Evolutionary conservation across 1,284 basidiomycete genomes (phyloP).

Genomic region (Coniophora puteana): DNA sequence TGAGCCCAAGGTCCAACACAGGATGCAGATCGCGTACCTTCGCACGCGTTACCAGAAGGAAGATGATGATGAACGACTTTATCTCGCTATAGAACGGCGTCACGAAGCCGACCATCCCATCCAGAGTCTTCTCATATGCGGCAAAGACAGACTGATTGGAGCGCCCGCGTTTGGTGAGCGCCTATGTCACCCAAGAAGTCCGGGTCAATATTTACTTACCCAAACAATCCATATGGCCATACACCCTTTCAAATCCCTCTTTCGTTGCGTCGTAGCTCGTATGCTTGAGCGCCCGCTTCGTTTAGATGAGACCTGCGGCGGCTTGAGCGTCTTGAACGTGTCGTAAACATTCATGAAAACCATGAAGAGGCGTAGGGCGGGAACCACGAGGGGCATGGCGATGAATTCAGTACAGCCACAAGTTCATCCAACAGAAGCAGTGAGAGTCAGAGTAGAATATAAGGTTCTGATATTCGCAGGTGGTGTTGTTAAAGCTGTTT

Average conservation of each 20-base stretch:
- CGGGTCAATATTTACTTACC: constrained; percentile 41
- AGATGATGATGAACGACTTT: constrained; percentile 65
- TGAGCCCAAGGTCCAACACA: constrained; percentile 11
- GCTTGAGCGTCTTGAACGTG: constrained; percentile 76
- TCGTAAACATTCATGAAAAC: constrained; percentile 78
- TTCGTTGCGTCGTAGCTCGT: constrained; percentile 66
- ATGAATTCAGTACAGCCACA: constrained; percentile 6
- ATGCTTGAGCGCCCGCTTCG: constrained; percentile 59
- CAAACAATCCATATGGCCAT: constrained; percentile 80
- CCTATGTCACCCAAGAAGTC: constrained; percentile 8
- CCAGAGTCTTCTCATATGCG: constrained; percentile 60
- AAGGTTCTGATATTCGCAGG: too few species aligned
- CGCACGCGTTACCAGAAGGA: constrained; percentile 70
- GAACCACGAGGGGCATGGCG: constrained; percentile 66
- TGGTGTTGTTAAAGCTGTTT: too few species aligned
- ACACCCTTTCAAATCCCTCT: constrained; percentile 79
- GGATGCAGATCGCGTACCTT: constrained; percentile 45
- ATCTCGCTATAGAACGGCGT: constrained; percentile 78
- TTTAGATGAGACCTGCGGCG: constrained; percentile 55
- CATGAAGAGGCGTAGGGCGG: constrained; percentile 60
- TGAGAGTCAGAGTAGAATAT: too few species aligned
- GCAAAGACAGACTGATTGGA: constrained; percentile 54
- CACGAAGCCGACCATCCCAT: constrained; percentile 60
- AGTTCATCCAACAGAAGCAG: constrained; percentile 10
- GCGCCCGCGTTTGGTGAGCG: constrained; percentile 12